Evolutionary conservation across 208 protist species (phyloP), one percentile per base, ranked within the genome.

Genomic region (Tetramitus jugosus): DNA sequence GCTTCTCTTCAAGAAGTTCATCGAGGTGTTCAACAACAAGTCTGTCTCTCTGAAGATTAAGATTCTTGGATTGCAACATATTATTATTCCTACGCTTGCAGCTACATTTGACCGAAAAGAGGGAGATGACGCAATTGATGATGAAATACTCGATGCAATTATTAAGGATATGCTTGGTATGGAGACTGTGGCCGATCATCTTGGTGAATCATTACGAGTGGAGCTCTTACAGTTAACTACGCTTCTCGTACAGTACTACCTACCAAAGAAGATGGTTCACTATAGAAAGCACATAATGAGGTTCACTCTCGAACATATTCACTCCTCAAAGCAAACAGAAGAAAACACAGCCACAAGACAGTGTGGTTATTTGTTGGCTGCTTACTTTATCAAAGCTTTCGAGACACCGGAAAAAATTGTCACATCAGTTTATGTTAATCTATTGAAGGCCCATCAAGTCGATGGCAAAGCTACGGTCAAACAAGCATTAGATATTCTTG

Each of bases 401-500:
- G 37, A 46, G 17, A n/a, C 49, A 0, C 76, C 76, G 13, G 40
- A 76, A 43, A 78, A 78, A 43, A 10, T 78, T 17, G 14, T 65
- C 17, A 23, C 42, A 29, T 29, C 20, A 40, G 14, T 78, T 56
- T 78, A 78, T 10, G 31, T 37, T 43, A 3, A 4, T 29, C 43
- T 78, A 26, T 60, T 78, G 29, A 78, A 45, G 31, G 42, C 49
- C 20, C 43, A 31, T 42, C 53, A 78, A 53, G n/a, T 7, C 8
- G 76, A 78, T 37, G 49, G 52, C 14, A 78, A 72, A 61, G 13
- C 7, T 42, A 4, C 52, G 2, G 76, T 78, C n/a, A 43, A 17
- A 31, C 8, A 33, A 26, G 49, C 76, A 29, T 60, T 78, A 3
- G 76, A 78, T 78, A 72, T 78, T 6, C 4, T 78, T 2, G 3